Evolutionary conservation across 2,329 filamentous ascomycete genomes (phyloP), one percentile per base, ranked within the genome.

Genomic region (Metarhizium sp.): DNA sequence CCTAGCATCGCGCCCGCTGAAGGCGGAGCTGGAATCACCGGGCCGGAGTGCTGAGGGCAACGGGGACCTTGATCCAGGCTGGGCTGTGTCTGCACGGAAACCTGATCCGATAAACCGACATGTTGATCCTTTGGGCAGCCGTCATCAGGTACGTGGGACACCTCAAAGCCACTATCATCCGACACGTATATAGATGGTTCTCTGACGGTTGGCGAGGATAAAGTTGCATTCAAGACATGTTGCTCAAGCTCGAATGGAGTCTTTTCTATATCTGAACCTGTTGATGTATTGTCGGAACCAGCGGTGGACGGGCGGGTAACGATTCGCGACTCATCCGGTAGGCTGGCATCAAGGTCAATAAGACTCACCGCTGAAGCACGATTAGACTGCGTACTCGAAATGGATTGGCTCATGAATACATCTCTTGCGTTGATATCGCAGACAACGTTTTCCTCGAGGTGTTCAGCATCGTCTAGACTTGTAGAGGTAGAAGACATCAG

Each of bases 161-260:
- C 49, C 8, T 47, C 54, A 57, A 75, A 78, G 32, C 78, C 73
- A 7, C 76, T 79, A 58, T 82, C 79, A 57, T 84, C 81, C 1
- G 79, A 79, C 10, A 84, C 76, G 61, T 84, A 84, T 46, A 84
- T 81, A 3, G 78, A 81, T 1, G 79, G 79, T 59, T 82, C 78
- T 34, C 80, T 72, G 51, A 69, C 73, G 0, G 67, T 66, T 2
- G 30, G 16, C 20, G 68, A 61, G 6, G 71, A 66, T 59, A 65
- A 63, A 11, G 70, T 71, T 58, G 82, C 81, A 2, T 82, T 67
- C 1, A 80, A 82, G 1, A 79, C 73, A 60, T 84, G 81, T n/a
- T 78, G 76, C 64, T 86, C 82, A 2, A 85, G 72, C 53, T 84
- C 80, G 56, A 86, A 86, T 0, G 82, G 81, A 2, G 72, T 75